These are phyloP conservation scores for Verticillium longisporum DNA, from an alignment of 2,329 filamentous ascomycete genomes.

Conservation along the genomic window DNA sequence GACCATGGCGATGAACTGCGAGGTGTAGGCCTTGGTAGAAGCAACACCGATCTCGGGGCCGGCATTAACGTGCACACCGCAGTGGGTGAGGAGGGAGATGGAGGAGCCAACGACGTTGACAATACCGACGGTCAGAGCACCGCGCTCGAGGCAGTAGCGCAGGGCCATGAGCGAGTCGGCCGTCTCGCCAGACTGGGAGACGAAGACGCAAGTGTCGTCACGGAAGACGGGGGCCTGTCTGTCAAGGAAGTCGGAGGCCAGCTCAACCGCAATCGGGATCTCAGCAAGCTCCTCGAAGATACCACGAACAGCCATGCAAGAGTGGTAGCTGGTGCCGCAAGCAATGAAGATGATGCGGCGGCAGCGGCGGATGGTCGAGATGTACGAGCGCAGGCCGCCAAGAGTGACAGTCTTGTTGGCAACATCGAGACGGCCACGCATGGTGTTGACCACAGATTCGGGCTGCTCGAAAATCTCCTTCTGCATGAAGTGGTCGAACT, in stretches of 20 bases:
- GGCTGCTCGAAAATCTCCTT: slow-evolving; percentile 99
- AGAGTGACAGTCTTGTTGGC: slow-evolving; percentile 93
- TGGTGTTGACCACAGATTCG: slow-evolving; percentile 98
- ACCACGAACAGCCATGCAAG: slow-evolving; percentile 98
- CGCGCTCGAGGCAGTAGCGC: slow-evolving; percentile 95
- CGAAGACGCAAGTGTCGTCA: slow-evolving; percentile 97
- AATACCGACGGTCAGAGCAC: slow-evolving; percentile 93
- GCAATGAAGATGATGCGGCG: slow-evolving; percentile 98
- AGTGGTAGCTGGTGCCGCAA: slow-evolving; percentile 97
- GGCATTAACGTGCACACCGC: slow-evolving; percentile 98
- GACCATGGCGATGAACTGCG: slow-evolving; percentile 98
- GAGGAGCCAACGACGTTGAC: slow-evolving; percentile 98
- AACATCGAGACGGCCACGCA: slow-evolving; percentile 95
- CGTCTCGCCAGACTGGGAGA: slow-evolving; percentile 97
- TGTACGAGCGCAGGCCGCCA: slow-evolving; percentile 92
- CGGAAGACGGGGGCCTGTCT: slow-evolving; percentile 96
- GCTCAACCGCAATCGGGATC: slow-evolving; percentile 93
- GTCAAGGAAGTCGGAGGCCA: slow-evolving; percentile 97
- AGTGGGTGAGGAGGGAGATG: slow-evolving; percentile 98
- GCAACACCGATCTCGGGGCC: slow-evolving; percentile 98
- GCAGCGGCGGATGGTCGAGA: slow-evolving; percentile 92
- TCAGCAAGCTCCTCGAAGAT: slow-evolving; percentile 97
- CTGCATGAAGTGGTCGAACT: slow-evolving; percentile 99
- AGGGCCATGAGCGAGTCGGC: slow-evolving; percentile 96
- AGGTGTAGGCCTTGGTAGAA: slow-evolving; percentile 98